phyloP scores from a whole-genome alignment of 495 filamentous ascomycete species.

The Podospora sp. region DNA sequence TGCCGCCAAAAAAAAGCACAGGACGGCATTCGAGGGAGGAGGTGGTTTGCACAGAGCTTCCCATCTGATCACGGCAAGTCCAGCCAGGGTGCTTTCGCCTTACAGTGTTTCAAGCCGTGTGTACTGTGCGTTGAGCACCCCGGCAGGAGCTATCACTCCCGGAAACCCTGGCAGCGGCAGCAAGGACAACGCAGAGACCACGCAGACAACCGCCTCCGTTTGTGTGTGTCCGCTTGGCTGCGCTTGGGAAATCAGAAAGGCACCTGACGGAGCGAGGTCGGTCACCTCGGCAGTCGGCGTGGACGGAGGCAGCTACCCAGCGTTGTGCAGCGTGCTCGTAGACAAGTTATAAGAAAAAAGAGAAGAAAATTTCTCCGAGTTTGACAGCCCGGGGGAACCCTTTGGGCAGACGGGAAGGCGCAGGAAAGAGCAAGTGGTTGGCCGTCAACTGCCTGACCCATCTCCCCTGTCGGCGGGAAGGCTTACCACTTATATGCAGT shows the following conservation, averaged over 20 bases:
- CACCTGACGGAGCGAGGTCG: not conserved
- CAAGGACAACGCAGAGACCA: not conserved
- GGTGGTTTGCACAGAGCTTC: not conserved
- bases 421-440: not conserved
- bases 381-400: not conserved
- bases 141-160: not conserved
- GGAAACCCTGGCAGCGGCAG: not conserved
- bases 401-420: not conserved
- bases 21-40: not conserved
- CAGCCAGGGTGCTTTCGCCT: not conserved
- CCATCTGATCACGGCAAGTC: not conserved
- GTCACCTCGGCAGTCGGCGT: not conserved
- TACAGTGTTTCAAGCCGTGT: not conserved
- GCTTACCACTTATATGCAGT: conserved; percentile 4
- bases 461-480: not conserved
- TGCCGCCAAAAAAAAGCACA: not conserved
- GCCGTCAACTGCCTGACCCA: not conserved
- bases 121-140: not conserved
- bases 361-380: not conserved
- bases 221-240: not conserved
- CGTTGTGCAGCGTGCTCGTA: too few relatives aligned
- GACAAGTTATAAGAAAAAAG: not conserved
- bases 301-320: not conserved
- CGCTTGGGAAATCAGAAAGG: not conserved
- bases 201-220: not conserved